Evolutionary conservation across 495 filamentous ascomycete species (phyloP), one percentile per base, ranked within the genome.

Genomic region (Hypoxylon fuscum): DNA sequence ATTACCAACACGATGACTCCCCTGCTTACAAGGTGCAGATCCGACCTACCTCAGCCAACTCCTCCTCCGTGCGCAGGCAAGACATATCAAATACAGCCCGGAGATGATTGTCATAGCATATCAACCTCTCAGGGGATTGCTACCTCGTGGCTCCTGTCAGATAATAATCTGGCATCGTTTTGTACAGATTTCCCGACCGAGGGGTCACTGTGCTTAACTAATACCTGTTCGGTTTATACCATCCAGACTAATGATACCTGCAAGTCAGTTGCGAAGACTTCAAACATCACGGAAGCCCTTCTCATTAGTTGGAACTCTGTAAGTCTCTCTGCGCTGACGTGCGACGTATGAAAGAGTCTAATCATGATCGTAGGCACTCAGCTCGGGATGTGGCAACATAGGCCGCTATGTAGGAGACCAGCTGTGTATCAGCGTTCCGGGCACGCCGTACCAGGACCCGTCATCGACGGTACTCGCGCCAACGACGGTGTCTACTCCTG

Each of bases 211-310:
- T 72, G 69, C 31, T 7, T 70, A 15, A n/a, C 10, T 9, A 25
- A 54, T 25, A 57, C 11, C 1, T 53, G 49, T 11, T 1, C 4
- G 3, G 27, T 32, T 5, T 10, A n/a, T 10, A 69, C 57, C 1
- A 59, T 73, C 9, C 10, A 53, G 9, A 8, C 45, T 12, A 66
- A 60, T 35, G 66, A 68, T 38, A 73, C 62, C 22, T 77, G 74
- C 57, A 52, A 59, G 8, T 43, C 42, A 2, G 59, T 77, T 34
- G 56, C 66, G 12, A 44, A 63, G 23, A 47, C 57, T n/a, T 60
- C 60, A 27, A 64, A 61, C 14, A 72, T 75, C 43, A 69, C 72
- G 12, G 64, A 64, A 10, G 53, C 58, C 10, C 64, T 68, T 37
- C 44, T 77, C 10, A 45, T 45, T 7, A 22, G 54, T 22, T 61